Evolutionary conservation across 495 filamentous ascomycete genomes (phyloP), one percentile per base, ranked within the genome.

Genomic region (Xylaria telfairii): DNA sequence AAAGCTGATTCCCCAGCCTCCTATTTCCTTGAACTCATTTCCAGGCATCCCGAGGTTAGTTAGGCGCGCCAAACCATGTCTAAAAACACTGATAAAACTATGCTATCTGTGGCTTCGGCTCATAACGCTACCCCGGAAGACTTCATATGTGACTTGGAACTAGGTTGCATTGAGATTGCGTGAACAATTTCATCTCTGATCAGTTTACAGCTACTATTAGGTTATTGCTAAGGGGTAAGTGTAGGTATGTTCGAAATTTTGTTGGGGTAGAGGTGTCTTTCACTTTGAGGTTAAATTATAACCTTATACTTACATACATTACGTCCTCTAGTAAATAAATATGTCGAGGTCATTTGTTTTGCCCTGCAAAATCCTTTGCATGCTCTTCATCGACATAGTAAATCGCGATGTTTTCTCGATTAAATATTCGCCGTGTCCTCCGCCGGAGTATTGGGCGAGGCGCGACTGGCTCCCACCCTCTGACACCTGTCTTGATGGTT

Each of bases 401-500:
- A 26, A 6, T 9, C 10, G n/a, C 37, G n/a, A 62, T 62, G 59
- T 62, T 39, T n/a, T n/a, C n/a, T 42, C 59, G 59, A 62, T 10
- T 4, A 15, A 4, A 17, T 37, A 32, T 59, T 37, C 56, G 13
- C 21, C 24, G 9, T 59, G 30, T 21, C 59, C 34, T 42, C 5
- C 6, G 1, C 37, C 2, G 59, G 21, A 37, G 21, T 26, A 26
- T 13, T 62, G 19, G 5, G 17, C 3, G 42, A 7, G 13, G 59
- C 12, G 42, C 6, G 37, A 62, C 26, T 17, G 4, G 21, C 9
- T 42, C 13, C 37, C 59, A 4, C 21, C 37, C 12, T 28, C 21
- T n/a, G 3, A 13, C 21, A 24, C 37, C 56, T 24, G 17, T 8
- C 0, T 5, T 28, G 10, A 28, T 24, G 37, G 59, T 62, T 4